These are phyloP conservation scores for Panaeolus cyanescens DNA, from an alignment of 768 basidiomycete genomes.

Conservation along the genomic window DNA sequence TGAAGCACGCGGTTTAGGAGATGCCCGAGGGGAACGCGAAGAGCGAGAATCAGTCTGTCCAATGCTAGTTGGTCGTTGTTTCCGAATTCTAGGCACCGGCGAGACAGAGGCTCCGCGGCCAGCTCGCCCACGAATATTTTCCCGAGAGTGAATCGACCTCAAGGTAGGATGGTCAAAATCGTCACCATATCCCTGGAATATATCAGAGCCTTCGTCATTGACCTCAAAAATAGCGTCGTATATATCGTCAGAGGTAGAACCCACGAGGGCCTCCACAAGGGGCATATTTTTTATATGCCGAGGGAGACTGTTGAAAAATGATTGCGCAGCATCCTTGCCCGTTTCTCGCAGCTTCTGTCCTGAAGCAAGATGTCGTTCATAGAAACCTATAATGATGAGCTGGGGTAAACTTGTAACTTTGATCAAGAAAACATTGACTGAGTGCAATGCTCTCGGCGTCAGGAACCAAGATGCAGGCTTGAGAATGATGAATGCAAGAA, in stretches of 20 bases:
- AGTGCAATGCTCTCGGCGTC: slow-evolving; percentile 78
- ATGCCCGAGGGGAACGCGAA: slow-evolving; percentile 13
- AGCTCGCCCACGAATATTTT: slow-evolving; percentile 24
- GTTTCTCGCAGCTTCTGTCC: slow-evolving; percentile 53
- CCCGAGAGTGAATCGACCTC: slow-evolving; percentile 40
- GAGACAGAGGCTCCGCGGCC: slow-evolving; percentile 12
- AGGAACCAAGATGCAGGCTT: slow-evolving; percentile 79
- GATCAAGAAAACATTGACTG: slow-evolving; percentile 84
- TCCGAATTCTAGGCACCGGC: slow-evolving; percentile 23
- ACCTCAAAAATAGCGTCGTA: slow-evolving; percentile 80
- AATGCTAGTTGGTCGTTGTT: slow-evolving; percentile 24
- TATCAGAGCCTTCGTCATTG: slow-evolving; percentile 39
- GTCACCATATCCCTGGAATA: slow-evolving; percentile 50
- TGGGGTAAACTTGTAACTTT: slow-evolving; percentile 82
- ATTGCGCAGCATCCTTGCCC: slow-evolving; percentile 52
- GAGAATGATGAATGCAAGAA: slow-evolving; percentile 77
- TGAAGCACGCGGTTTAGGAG: slow-evolving; percentile 6
- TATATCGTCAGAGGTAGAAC: slow-evolving; percentile 63
- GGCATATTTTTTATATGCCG: slow-evolving; percentile 75
- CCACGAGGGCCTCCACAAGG: slow-evolving; percentile 75
- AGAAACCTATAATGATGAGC: slow-evolving; percentile 72
- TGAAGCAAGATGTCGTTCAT: slow-evolving; percentile 71
- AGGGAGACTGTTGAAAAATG: slow-evolving; percentile 65
- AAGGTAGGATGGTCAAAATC: slow-evolving; percentile 44
- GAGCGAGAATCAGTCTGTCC: slow-evolving; percentile 13